Percentiles rank a stretch among this genome's conserved stretches.
Evolutionary conservation across 73 alveolate genomes (phyloP).

Genomic region (Tetrahymena elliotti): DNA sequence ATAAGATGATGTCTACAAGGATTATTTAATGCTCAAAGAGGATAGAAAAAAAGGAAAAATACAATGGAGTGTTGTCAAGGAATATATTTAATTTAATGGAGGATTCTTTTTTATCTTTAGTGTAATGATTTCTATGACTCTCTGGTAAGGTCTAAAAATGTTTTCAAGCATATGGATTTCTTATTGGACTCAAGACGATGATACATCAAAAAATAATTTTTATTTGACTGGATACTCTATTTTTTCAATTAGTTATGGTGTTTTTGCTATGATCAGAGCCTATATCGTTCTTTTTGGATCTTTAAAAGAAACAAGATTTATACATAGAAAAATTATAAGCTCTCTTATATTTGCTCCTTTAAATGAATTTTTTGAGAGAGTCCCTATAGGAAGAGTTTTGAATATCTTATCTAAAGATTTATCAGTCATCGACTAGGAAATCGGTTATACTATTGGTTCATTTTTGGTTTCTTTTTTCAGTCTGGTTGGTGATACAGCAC

Average conservation of each 20-base stretch:
- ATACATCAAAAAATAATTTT: neutral
- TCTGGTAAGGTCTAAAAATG: neutral
- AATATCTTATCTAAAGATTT: slow-evolving; percentile 85
- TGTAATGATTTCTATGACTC: neutral
- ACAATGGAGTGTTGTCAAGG: neutral
- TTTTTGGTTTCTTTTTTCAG: neutral
- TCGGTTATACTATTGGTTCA: slow-evolving; percentile 35
- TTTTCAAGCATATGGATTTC: neutral
- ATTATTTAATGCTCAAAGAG: neutral
- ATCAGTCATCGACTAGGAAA: slow-evolving; percentile 33
- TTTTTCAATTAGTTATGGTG: neutral
- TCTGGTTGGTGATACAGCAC: neutral
- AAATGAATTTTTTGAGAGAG: slow-evolving; percentile 79
- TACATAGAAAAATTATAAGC: slow-evolving; percentile 42
- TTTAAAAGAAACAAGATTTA: neutral
- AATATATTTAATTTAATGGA: neutral
- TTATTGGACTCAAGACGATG: neutral
- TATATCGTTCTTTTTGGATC: neutral
- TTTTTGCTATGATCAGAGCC: neutral
- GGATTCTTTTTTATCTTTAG: neutral
- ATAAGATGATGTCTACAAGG: neutral
- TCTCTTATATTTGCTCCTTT: slow-evolving; percentile 74
- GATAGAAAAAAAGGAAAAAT: neutral
- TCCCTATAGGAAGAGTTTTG: slow-evolving; percentile 87
- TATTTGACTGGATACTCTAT: neutral